A percentile compares a stretch with the other conserved stretches of the same genome.
These are phyloP conservation scores for Flaveria linearis DNA, from an alignment of 129 eudicot genomes.

Conservation along the genomic window DNA sequence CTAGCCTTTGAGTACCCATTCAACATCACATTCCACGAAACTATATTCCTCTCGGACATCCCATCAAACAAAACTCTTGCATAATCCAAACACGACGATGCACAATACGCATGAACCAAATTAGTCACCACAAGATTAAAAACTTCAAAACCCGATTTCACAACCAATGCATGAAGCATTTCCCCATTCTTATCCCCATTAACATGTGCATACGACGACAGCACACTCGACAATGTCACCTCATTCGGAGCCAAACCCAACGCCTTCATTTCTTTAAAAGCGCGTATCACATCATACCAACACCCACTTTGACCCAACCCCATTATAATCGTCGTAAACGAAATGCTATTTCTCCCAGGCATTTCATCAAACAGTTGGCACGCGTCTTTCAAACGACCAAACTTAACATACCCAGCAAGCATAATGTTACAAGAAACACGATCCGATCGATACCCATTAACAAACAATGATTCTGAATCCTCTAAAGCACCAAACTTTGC, in stretches of 20 bases:
- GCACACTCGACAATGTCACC: conserved; percentile 70
- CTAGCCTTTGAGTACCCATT: conserved; percentile 81
- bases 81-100: conserved; percentile 48
- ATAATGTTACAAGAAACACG: conserved; percentile 70
- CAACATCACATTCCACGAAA: conserved; percentile 88
- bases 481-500: conserved; percentile 50
- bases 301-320: conserved; percentile 59
- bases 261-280: conserved; percentile 62
- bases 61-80: conserved; percentile 62
- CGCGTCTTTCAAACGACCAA: conserved; percentile 57
- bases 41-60: conserved; percentile 68
- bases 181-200: conserved; percentile 40
- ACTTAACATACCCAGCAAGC: conserved; percentile 57
- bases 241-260: conserved; percentile 63
- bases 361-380: conserved; percentile 72
- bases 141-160: conserved; percentile 61
- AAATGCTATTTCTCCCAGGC: conserved; percentile 53
- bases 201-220: conserved; percentile 55
- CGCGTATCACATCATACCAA: conserved; percentile 57
- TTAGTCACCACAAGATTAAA: conserved; percentile 72
- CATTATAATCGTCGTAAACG: conserved; percentile 82
- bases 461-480: conserved; percentile 56
- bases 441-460: conserved; percentile 45
- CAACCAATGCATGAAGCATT: conserved; percentile 59
- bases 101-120: conserved; percentile 64